These are phyloP conservation scores for Aspergillus felis DNA, from an alignment of 2,329 filamentous ascomycete genomes.

Conservation along the genomic window DNA sequence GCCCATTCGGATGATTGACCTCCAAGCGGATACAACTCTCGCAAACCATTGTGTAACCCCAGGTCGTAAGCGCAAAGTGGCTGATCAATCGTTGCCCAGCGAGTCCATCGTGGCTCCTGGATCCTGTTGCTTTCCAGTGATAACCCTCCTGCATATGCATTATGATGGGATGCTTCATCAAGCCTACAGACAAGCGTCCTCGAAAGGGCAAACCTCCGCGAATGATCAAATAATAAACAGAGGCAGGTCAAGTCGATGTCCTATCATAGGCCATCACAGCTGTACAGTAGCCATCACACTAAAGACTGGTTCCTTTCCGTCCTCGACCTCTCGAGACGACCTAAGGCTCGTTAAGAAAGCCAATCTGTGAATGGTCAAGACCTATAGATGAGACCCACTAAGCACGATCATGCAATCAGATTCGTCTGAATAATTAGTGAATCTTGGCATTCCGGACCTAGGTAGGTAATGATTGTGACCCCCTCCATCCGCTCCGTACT, in stretches of 20 bases:
- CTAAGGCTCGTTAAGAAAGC: neutral
- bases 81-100: conserved; percentile 13
- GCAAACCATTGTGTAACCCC: conserved; percentile 18
- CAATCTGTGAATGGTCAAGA: conserved; percentile 9
- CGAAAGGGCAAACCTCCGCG: neutral
- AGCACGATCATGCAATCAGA: conserved; percentile 11
- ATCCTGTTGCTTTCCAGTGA: conserved; percentile 16
- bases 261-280: conserved; percentile 9
- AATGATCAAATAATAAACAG: conserved; percentile 8
- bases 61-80: conserved; percentile 10
- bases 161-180: conserved; percentile 2
- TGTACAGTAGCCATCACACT: conserved; percentile 9
- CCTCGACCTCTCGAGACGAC: neutral
- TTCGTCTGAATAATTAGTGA: conserved; percentile 11
- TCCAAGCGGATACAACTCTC: neutral
- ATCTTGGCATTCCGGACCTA: conserved; percentile 15
- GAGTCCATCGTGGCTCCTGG: conserved; percentile 4
- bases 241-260: conserved; percentile 4
- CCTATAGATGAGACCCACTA: conserved; percentile 10
- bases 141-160: conserved; percentile 10
- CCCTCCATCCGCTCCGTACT: neutral
- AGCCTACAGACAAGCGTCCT: neutral
- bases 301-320: neutral
- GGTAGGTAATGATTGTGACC: neutral
- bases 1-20: conserved; percentile 18